Conservation (phyloP, 139 green algal species). For the Chlorella sorokiniana region DNA sequence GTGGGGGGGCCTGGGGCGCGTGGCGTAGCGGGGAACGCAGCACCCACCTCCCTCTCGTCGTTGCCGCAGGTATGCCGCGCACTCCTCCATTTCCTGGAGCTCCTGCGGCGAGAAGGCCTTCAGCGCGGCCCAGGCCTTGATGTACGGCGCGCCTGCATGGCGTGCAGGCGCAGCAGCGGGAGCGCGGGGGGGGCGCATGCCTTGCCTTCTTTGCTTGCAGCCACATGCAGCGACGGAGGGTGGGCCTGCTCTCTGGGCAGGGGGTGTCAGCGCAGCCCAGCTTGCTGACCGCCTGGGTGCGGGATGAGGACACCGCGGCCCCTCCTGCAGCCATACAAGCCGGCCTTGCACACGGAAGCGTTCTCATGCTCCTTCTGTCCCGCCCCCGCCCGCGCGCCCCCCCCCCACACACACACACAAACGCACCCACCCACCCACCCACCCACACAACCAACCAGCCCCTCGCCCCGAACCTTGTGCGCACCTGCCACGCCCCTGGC, state of each 20-base stretch:
- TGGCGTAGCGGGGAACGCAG: too few species aligned
- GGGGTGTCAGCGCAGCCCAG: too few species aligned
- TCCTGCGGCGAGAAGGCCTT: neutral
- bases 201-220: too few species aligned
- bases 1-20: neutral
- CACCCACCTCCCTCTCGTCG: neutral
- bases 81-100: conserved; percentile 11
- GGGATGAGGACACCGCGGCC: too few species aligned
- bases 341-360: too few species aligned
- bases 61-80: neutral
- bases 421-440: neutral
- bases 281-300: too few species aligned
- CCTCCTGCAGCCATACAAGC: too few species aligned
- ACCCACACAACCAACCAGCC: neutral
- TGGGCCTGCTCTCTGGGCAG: too few species aligned
- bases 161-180: neutral
- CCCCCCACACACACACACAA: neutral
- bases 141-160: conserved; percentile 10
- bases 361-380: too few species aligned
- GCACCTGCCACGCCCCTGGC: conserved; percentile 4
- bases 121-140: conserved; percentile 29
- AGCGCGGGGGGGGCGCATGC: too few species aligned
- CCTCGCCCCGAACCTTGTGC: neutral
- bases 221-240: too few species aligned
- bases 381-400: too few species aligned